These are phyloP conservation scores for Fusarium foetens DNA, from an alignment of 2,329 filamentous ascomycete species.

Conservation along the genomic window DNA sequence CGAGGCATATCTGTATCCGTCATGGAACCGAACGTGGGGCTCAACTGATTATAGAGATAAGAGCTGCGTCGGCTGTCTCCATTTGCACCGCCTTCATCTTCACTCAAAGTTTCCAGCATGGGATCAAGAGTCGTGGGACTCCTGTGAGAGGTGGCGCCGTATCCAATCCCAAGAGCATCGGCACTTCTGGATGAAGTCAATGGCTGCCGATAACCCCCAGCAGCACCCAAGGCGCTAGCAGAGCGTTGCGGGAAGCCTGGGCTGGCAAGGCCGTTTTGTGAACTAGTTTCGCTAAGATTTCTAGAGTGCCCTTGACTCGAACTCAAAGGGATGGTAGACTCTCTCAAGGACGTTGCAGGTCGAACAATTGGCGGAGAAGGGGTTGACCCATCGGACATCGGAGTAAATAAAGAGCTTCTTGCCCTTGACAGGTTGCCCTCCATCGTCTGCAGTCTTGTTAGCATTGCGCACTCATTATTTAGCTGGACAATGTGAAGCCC, in stretches of 20 bases:
- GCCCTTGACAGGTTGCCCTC: slow-evolving; percentile 89
- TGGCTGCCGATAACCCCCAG: slow-evolving; percentile 66
- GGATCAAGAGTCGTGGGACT: slow-evolving; percentile 55
- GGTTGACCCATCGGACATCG: slow-evolving; percentile 61
- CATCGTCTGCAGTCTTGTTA: slow-evolving; percentile 74
- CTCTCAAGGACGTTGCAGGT: slow-evolving; percentile 41
- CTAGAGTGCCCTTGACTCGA: slow-evolving; percentile 45
- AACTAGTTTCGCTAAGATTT: slow-evolving; percentile 48
- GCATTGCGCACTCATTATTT: neutral
- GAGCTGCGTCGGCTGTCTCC: slow-evolving; percentile 36
- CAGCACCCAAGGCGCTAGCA: slow-evolving; percentile 70
- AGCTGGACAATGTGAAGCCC: slow-evolving; percentile 50
- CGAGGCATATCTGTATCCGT: slow-evolving; percentile 65
- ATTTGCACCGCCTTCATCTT: slow-evolving; percentile 57
- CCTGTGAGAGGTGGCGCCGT: slow-evolving; percentile 48
- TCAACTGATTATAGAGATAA: slow-evolving; percentile 52
- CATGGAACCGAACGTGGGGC: slow-evolving; percentile 56
- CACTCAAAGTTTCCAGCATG: slow-evolving; percentile 63
- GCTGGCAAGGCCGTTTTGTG: slow-evolving; percentile 44
- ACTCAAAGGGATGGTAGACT: slow-evolving; percentile 26
- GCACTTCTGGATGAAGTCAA: slow-evolving; percentile 56
- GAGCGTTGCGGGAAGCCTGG: slow-evolving; percentile 62
- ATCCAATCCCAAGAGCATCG: slow-evolving; percentile 52
- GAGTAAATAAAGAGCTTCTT: slow-evolving; percentile 69
- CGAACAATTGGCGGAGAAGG: slow-evolving; percentile 60